Evolutionary conservation across 164 flowering plant genomes (phyloP).

Genomic region (Hamamelis virginiana): DNA sequence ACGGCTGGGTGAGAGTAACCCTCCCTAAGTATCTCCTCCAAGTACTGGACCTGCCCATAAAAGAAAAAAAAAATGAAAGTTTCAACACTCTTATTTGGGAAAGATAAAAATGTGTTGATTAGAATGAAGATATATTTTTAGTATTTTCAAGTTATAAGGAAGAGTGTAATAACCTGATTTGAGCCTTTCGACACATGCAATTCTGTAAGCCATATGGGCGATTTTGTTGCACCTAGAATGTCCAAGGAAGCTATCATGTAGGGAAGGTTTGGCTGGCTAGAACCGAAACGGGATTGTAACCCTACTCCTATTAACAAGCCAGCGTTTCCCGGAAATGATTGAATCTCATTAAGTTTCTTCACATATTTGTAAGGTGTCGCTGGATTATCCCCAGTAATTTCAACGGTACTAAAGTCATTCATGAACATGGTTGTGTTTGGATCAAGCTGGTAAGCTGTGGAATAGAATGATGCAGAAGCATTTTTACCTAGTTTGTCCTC

Average conservation of each 20-base stretch:
- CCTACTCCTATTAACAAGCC: conserved; percentile 35
- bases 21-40: conserved; percentile 46
- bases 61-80: background rate
- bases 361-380: conserved; percentile 25
- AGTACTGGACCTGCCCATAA: conserved; percentile 30
- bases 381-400: conserved; percentile 22
- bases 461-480: conserved; percentile 33
- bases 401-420: conserved; percentile 56
- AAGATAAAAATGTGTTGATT: background rate
- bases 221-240: conserved; percentile 26
- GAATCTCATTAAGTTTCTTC: conserved; percentile 32
- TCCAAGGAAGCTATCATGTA: conserved; percentile 48
- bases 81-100: background rate
- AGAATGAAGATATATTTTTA: too few species aligned
- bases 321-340: conserved; percentile 22
- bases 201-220: conserved; percentile 55
- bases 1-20: conserved; percentile 42
- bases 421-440: conserved; percentile 31
- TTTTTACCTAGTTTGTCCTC: conserved; percentile 44
- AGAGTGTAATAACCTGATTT: conserved; percentile 30
- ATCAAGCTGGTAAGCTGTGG: conserved; percentile 29
- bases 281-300: conserved; percentile 35
- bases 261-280: conserved; percentile 35
- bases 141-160: background rate
- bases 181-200: conserved; percentile 20